phyloP scores from a whole-genome alignment of 2,329 filamentous ascomycete species.

The Trichoderma atrobrunneum region DNA sequence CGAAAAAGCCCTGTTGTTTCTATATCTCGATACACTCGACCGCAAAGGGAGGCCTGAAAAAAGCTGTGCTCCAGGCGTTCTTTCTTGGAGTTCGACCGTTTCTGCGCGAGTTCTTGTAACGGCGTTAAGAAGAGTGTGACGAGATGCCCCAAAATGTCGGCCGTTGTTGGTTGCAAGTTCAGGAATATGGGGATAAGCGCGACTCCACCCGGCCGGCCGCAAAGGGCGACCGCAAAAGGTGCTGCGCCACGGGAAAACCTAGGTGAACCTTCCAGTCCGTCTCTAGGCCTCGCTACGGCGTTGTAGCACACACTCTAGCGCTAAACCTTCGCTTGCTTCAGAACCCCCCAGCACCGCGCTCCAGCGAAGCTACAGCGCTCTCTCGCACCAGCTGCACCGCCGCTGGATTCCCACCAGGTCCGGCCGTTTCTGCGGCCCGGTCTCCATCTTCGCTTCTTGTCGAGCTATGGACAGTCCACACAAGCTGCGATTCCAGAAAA shows the following conservation, averaged over 20 bases:
- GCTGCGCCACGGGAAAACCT: conserved; percentile 14
- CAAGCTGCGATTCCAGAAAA: conserved; percentile 2
- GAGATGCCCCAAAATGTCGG: neutral
- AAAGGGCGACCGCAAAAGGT: conserved; percentile 12
- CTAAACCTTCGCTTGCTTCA: neutral
- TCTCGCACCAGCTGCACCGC: conserved; percentile 3
- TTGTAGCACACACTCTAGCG: neutral
- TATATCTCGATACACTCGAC: conserved; percentile 1
- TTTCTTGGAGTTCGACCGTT: neutral
- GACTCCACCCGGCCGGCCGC: conserved; percentile 11
- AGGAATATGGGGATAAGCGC: neutral
- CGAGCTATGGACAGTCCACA: neutral
- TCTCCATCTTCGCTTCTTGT: neutral
- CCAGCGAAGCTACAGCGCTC: neutral
- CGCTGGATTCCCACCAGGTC: conserved; percentile 7
- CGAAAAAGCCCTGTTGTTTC: neutral
- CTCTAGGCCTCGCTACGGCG: neutral
- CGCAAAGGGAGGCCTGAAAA: neutral
- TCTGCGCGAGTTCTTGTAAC: neutral
- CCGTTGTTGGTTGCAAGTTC: neutral
- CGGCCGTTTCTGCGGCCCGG: conserved; percentile 22
- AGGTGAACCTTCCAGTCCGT: neutral
- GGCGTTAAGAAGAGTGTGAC: neutral
- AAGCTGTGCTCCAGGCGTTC: neutral
- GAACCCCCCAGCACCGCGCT: neutral